A percentile compares a stretch with the other conserved stretches of the same genome.
Evolutionary conservation across 108 stramenopile genomes (phyloP).

Genomic region (Skeletonema potamos): DNA sequence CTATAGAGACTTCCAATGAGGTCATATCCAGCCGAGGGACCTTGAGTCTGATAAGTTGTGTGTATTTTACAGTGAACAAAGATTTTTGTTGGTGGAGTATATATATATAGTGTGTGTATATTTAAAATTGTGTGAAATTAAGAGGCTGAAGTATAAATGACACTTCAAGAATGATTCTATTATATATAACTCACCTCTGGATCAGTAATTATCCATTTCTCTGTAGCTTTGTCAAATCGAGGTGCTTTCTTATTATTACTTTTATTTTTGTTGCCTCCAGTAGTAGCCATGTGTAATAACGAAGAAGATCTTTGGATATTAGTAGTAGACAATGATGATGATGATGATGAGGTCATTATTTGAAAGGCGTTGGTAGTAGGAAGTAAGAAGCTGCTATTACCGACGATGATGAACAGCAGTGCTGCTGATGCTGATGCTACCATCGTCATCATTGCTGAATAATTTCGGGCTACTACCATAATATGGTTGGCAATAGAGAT

Average conservation of each 20-base stretch:
- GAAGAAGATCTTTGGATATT: not conserved
- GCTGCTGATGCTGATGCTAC: no score
- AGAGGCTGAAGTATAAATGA: no score
- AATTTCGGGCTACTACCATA: not conserved
- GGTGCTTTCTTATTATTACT: no score
- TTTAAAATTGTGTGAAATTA: no score
- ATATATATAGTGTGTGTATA: not conserved
- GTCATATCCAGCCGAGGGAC: constrained; percentile 50
- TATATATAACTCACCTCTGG: constrained; percentile 24
- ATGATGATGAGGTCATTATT: not conserved
- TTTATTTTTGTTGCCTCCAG: no score
- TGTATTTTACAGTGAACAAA: no score
- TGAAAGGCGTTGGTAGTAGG: not conserved
- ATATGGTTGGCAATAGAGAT: no score
- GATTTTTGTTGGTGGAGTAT: no score
- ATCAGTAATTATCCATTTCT: constrained; percentile 37
- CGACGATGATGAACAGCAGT: not conserved
- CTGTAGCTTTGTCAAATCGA: constrained; percentile 32
- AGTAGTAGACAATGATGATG: no score
- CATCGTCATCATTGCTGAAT: not conserved
- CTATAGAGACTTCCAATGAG: constrained; percentile 52
- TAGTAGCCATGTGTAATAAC: not conserved
- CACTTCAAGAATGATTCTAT: not conserved
- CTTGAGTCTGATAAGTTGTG: constrained; percentile 34
- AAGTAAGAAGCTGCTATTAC: not conserved